Conservation (phyloP, 225 moss, liverwort and hornwort species). For the Physcomitrium patens region DNA sequence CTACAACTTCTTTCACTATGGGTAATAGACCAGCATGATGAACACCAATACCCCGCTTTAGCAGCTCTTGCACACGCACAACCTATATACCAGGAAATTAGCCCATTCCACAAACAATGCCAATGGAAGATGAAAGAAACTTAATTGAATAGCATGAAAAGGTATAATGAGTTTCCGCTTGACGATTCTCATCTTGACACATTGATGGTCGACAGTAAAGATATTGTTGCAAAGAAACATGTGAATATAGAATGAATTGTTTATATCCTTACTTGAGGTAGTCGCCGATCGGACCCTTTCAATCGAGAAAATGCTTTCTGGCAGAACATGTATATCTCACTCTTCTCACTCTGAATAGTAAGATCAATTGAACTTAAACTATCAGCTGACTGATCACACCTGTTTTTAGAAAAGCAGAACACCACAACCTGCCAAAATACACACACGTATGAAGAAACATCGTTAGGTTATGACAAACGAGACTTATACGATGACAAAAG, state of each 20-base stretch:
- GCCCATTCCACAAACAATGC: slow-evolving; percentile 28
- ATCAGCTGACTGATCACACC: slow-evolving; percentile 96
- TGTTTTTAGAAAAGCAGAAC: slow-evolving; percentile 97
- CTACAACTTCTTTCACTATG: slow-evolving; percentile 99
- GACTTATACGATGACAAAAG: slow-evolving; percentile 3
- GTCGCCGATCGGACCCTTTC: slow-evolving; percentile 88
- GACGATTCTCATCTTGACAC: slow-evolving; percentile 4
- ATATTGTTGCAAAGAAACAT: not conserved
- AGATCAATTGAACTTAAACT: slow-evolving; percentile 94
- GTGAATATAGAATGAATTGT: slow-evolving; percentile 6
- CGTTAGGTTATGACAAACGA: slow-evolving; percentile 20
- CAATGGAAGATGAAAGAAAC: slow-evolving; percentile 14
- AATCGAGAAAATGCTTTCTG: slow-evolving; percentile 93
- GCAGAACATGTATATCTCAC: slow-evolving; percentile 90
- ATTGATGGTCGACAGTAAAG: not conserved
- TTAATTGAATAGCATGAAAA: slow-evolving; percentile 17
- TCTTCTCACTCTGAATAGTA: slow-evolving; percentile 90
- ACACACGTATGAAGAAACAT: slow-evolving; percentile 26
- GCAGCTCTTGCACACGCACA: slow-evolving; percentile 83
- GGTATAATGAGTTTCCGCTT: slow-evolving; percentile 9
- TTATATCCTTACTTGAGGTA: slow-evolving; percentile 75
- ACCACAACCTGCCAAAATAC: slow-evolving; percentile 78
- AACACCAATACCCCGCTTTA: slow-evolving; percentile 92
- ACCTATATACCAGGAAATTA: slow-evolving; percentile 58
- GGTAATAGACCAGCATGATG: slow-evolving; percentile 99